These are phyloP conservation scores for Lotmaria passim DNA, from an alignment of 208 protist genomes.

Conservation along the genomic window DNA sequence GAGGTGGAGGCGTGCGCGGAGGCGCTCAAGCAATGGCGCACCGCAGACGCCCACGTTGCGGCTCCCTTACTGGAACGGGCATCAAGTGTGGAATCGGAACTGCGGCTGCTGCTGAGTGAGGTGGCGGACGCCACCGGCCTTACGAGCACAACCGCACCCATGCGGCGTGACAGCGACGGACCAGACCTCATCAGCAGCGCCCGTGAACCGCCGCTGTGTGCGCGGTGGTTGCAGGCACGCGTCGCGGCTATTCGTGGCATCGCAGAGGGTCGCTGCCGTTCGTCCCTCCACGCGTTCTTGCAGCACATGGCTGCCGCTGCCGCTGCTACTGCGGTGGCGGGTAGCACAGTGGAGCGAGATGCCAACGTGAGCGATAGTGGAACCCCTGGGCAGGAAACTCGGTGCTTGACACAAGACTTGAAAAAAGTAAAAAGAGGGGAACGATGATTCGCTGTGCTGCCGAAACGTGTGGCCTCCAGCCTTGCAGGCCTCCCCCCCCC, in stretches of 20 bases:
- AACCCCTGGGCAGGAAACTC: too few relatives aligned
- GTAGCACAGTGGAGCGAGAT: too few relatives aligned
- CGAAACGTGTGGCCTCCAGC: too few relatives aligned
- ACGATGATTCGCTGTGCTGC: too few relatives aligned
- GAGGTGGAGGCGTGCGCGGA: constrained; percentile 11
- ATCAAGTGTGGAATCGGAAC: not conserved
- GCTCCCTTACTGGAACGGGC: constrained; percentile 10
- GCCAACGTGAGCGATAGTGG: too few relatives aligned
- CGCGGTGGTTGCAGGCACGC: not conserved
- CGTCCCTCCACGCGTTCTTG: not conserved
- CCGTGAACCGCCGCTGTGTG: not conserved
- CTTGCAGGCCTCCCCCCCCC: too few relatives aligned
- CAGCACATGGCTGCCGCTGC: constrained; percentile 1
- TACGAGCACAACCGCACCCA: too few relatives aligned
- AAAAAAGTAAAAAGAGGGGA: too few relatives aligned
- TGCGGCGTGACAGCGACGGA: too few relatives aligned
- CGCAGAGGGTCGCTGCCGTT: not conserved
- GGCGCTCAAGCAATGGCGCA: not conserved
- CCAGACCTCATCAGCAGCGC: too few relatives aligned
- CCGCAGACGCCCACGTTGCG: not conserved
- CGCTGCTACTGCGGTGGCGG: too few relatives aligned
- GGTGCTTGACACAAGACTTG: too few relatives aligned
- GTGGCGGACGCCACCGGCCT: not conserved
- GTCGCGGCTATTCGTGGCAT: not conserved
- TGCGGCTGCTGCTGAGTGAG: not conserved